Conservation (phyloP, 352 stramenopile species). For the Pythium aquatile region DNA sequence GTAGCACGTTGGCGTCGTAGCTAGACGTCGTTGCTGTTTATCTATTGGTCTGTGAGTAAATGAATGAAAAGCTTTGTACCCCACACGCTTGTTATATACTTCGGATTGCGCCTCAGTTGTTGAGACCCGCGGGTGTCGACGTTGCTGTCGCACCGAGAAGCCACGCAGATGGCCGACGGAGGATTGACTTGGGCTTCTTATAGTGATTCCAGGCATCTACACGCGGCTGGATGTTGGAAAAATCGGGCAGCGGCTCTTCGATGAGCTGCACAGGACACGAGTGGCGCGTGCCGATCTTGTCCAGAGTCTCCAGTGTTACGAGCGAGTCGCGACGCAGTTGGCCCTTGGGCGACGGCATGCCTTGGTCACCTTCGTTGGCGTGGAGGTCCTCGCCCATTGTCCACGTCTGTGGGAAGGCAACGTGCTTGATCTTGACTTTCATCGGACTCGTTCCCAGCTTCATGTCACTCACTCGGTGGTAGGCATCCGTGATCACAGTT, state of each 20-base stretch:
- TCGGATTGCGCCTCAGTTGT: conserved; percentile 11
- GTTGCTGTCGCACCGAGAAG: conserved; percentile 28
- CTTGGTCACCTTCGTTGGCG: conserved; percentile 36
- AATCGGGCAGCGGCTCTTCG: conserved; percentile 50
- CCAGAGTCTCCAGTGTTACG: conserved; percentile 64
- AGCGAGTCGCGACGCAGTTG: conserved; percentile 49
- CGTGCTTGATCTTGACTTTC: conserved; percentile 41
- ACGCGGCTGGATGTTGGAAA: conserved; percentile 47
- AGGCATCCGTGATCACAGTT: conserved; percentile 67
- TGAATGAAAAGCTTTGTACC: neutral
- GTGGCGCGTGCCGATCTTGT: conserved; percentile 74
- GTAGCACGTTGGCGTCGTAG: neutral
- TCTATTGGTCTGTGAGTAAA: conserved; percentile 4
- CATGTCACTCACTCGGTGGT: conserved; percentile 71
- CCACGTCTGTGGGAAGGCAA: conserved; percentile 43
- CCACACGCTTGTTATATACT: neutral
- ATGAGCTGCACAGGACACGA: conserved; percentile 69
- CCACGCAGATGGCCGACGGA: conserved; percentile 60
- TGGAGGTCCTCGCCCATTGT: conserved; percentile 10
- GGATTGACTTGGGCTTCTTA: conserved; percentile 38
- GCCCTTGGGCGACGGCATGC: conserved; percentile 55
- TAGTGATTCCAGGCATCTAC: conserved; percentile 67
- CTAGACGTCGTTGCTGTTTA: conserved; percentile 3
- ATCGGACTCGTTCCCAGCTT: conserved; percentile 63
- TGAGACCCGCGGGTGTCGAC: conserved; percentile 21